Evolutionary conservation across 805 yeast species (phyloP).

Genomic region (Pichia membranifaciens): DNA sequence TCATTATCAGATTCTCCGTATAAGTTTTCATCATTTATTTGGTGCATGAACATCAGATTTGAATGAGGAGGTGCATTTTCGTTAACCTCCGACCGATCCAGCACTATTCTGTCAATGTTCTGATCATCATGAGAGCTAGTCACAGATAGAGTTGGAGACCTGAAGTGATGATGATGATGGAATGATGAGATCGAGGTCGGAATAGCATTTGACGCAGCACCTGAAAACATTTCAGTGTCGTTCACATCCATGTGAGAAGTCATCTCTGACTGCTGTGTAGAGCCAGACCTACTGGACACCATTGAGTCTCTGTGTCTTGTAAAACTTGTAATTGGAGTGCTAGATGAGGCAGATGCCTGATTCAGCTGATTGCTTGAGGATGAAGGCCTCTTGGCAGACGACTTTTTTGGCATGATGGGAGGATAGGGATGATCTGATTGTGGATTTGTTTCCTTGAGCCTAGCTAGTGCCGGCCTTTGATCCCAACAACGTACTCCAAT

Average conservation of each 20-base stretch:
- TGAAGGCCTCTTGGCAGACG: background rate
- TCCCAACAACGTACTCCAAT: no score
- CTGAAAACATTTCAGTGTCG: constrained; percentile 66
- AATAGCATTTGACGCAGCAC: constrained; percentile 68
- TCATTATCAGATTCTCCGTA: constrained; percentile 30
- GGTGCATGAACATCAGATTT: background rate
- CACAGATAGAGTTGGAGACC: constrained; percentile 21
- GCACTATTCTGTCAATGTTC: constrained; percentile 5
- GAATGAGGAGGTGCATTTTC: background rate
- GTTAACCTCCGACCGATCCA: constrained; percentile 2
- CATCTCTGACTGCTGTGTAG: constrained; percentile 8
- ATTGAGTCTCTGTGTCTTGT: constrained; percentile 30
- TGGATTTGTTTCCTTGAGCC: no score
- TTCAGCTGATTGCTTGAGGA: background rate
- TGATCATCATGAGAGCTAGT: constrained; percentile 4
- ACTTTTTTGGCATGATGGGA: background rate
- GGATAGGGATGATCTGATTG: no score
- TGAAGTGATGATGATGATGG: constrained; percentile 50
- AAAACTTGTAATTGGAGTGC: constrained; percentile 17
- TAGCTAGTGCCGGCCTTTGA: no score
- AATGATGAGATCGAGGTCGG: constrained; percentile 76
- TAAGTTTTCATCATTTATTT: background rate
- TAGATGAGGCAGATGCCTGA: background rate
- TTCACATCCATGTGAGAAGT: constrained; percentile 45
- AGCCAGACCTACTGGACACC: constrained; percentile 19